Evolutionary conservation across 2,329 filamentous ascomycete species (phyloP), one percentile per base, ranked within the genome.

Genomic region (Macroventuria anomochaeta): DNA sequence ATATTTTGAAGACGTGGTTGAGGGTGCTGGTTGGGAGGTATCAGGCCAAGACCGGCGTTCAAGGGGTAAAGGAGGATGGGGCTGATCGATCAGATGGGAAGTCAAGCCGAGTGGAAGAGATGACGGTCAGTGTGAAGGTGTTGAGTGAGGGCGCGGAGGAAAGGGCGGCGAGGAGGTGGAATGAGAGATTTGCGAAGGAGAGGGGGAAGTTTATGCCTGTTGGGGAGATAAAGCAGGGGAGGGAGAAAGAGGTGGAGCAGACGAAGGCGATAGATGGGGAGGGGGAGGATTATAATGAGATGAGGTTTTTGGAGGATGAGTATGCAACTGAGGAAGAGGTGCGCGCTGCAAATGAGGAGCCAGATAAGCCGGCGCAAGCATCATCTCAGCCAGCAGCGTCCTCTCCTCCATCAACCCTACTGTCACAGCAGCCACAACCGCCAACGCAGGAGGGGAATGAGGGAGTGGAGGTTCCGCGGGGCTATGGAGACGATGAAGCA

Each of bases 131-230:
- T n/a, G n/a, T n/a, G n/a, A n/a, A n/a, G n/a, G n/a, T n/a, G n/a
- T n/a, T n/a, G n/a, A n/a, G 46, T n/a, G 55, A 56, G 3, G 56
- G 65, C 3, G 63, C 65, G 1, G 63, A 65, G 10, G 53, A 59
- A 32, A 53, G 70, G 0, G 70, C 71, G 67, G 65, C 62, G 3
- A 46, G 39, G 53, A 43, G 58, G 21, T 71, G 65, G 63, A 44
- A 54, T 6, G 50, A 67, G 5, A 51, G 60, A 0, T 65, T 70
- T 17, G 17, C 39, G 3, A 18, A 15, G 7, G 20, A 46, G 17
- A 61, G 62, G 36, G 58, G 50, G 1, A 15, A 18, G 4, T 51
- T 54, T n/a, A 15, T 36, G 12, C 33, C 49, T 21, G 37, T 7
- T 23, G n/a, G n/a, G 28, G 21, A n/a, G 20, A 20, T 41, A 5